phyloP scores from a whole-genome alignment of 148 eudicot genomes.

The Persicaria maculosa region DNA sequence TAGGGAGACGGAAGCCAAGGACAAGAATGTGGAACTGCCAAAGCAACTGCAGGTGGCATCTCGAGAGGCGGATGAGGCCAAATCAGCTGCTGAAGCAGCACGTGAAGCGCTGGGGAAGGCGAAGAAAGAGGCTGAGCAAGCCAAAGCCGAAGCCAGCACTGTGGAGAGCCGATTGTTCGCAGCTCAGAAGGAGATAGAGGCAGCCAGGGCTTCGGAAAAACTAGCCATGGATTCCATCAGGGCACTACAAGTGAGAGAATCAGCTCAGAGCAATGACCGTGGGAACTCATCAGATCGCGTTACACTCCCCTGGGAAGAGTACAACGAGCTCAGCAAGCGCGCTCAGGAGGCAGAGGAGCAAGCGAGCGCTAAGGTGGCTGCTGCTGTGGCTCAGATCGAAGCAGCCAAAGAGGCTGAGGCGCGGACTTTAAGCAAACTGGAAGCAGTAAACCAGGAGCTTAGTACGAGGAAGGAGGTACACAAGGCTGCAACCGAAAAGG shows the following conservation, averaged over 20 bases:
- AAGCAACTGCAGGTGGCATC: slow-evolving; percentile 65
- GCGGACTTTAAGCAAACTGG: slow-evolving; percentile 49
- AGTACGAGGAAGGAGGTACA: slow-evolving; percentile 49
- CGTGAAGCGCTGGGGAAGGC: slow-evolving; percentile 60
- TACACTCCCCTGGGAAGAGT: slow-evolving; percentile 78
- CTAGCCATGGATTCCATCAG: slow-evolving; percentile 71
- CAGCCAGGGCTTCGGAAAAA: slow-evolving; percentile 78
- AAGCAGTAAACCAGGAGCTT: slow-evolving; percentile 48
- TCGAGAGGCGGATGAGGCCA: slow-evolving; percentile 72
- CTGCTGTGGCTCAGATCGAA: slow-evolving; percentile 61
- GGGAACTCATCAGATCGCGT: slow-evolving; percentile 42
- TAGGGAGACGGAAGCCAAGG: slow-evolving; percentile 63
- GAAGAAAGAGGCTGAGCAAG: slow-evolving; percentile 71
- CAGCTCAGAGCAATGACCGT: slow-evolving; percentile 26
- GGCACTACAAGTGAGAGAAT: slow-evolving; percentile 68
- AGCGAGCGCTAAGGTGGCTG: slow-evolving; percentile 58
- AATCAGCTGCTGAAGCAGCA: slow-evolving; percentile 44
- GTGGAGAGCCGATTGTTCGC: slow-evolving; percentile 64
- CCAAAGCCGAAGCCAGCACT: slow-evolving; percentile 69
- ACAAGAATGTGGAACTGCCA: slow-evolving; percentile 65
- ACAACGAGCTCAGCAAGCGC: slow-evolving; percentile 69
- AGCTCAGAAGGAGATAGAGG: slow-evolving; percentile 85
- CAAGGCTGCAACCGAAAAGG: slow-evolving; percentile 53
- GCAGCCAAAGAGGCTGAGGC: slow-evolving; percentile 62
- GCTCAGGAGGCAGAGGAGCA: slow-evolving; percentile 88